Evolutionary conservation across 257 asterid species (phyloP), one percentile per base, ranked within the genome.

Genomic region (Nyctanthes arbortristis): DNA sequence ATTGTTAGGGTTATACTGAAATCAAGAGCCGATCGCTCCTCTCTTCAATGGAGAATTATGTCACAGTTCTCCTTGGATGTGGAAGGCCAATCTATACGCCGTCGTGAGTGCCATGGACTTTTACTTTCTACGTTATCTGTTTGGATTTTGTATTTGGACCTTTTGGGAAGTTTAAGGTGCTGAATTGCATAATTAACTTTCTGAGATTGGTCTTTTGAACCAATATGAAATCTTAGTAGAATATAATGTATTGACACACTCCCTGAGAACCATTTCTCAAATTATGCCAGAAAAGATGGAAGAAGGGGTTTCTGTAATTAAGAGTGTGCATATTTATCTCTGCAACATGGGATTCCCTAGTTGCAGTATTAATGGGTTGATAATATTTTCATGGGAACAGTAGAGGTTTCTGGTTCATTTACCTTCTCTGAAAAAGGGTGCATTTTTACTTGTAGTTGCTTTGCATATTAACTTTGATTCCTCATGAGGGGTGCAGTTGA

Each of bases 1-100:
- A 27, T 77, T 14, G n/a, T n/a, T 87, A 89, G 97, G 99, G 96
- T 5, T 94, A 89, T 67, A 82, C 90, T 29, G 97, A 91, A 83
- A 86, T 94, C 66, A 94, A 89, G 81, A 85, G 79, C 66, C 80
- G 99, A 68, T 94, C 99, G 16, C 81, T 89, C 72, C 97, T 94
- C 60, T 80, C 88, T 62, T 94, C 97, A 27, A 74, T 94, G 88
- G 97, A 91, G 81, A 91, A 88, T 80, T 69, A 78, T 82, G 95
- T 91, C 55, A 94, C 99, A 2, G 76, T 94, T 8, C 81, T 79
- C 57, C 96, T 94, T 0, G 84, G 82, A 71, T 80, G 93, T 73
- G 99, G 92, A 79, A 82, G 76, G 75, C 92, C 97, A 24, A 45
- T 94, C 36, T 85, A 68, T 70, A 47, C 95, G 1, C 88, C 91